These are phyloP conservation scores for Neodidymelliopsis sp. DNA, from an alignment of 2,329 filamentous ascomycete genomes.

Conservation along the genomic window DNA sequence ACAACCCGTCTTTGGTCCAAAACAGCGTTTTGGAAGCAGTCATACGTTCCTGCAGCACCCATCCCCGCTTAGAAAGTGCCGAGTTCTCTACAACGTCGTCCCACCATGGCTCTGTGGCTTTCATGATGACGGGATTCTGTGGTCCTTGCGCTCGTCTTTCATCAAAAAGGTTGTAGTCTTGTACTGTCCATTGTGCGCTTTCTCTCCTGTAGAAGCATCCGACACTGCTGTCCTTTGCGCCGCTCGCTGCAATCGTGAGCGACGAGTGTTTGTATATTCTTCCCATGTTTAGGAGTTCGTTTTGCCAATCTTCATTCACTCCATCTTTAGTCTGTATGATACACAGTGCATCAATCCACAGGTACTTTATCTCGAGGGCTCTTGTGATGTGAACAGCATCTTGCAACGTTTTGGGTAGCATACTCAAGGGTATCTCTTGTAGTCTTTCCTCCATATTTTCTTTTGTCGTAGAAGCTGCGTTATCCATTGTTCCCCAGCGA, in stretches of 20 bases:
- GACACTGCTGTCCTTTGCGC: background rate
- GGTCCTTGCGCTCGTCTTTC: background rate
- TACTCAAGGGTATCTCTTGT: background rate
- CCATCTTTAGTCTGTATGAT: background rate
- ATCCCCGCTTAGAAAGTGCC: background rate
- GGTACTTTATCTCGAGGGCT: background rate
- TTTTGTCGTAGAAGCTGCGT: background rate
- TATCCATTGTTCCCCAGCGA: background rate
- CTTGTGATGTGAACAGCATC: background rate
- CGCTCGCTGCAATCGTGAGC: conserved; percentile 5
- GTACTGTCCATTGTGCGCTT: background rate
- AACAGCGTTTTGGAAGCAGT: background rate
- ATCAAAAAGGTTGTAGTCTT: background rate
- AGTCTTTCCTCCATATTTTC: background rate
- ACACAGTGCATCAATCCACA: conserved; percentile 10
- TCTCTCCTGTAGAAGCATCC: background rate
- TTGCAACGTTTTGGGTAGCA: background rate
- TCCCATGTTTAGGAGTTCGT: background rate
- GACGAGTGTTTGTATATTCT: background rate
- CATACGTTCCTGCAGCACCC: conserved; percentile 6
- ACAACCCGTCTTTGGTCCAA: background rate
- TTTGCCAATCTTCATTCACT: background rate
- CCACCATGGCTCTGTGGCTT: background rate
- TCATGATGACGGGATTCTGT: background rate
- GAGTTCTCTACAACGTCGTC: background rate